A percentile compares a stretch with the other conserved stretches of the same genome.
These are phyloP conservation scores for Alternaria sp. DNA, from an alignment of 2,329 filamentous ascomycete species.

Conservation along the genomic window DNA sequence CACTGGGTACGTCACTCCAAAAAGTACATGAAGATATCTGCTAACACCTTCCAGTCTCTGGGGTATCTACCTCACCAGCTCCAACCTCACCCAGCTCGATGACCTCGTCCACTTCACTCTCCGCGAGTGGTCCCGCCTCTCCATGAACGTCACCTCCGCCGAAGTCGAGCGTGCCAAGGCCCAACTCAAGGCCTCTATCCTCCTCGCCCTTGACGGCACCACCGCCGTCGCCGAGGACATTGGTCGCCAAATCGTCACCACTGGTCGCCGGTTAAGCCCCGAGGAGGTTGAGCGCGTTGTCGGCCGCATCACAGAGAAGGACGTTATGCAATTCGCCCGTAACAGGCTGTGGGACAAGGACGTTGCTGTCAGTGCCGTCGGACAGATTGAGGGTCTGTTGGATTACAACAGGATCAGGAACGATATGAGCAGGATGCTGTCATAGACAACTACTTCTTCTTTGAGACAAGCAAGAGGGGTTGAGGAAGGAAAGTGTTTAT, in stretches of 20 bases:
- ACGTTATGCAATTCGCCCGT: constrained; percentile 96
- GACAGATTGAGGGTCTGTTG: constrained; percentile 83
- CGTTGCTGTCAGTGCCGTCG: constrained; percentile 90
- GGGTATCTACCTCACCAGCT: constrained; percentile 98
- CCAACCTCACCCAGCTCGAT: constrained; percentile 86
- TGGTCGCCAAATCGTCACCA: constrained; percentile 97
- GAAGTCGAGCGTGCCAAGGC: constrained; percentile 99
- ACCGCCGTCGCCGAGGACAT: constrained; percentile 98
- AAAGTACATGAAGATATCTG: background rate
- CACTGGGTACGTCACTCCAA: constrained; percentile 78
- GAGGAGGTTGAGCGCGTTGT: constrained; percentile 95
- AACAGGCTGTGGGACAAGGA: constrained; percentile 98
- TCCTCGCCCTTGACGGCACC: constrained; percentile 95
- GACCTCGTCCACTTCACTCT: constrained; percentile 98
- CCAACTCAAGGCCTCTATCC: constrained; percentile 97
- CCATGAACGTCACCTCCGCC: constrained; percentile 83
- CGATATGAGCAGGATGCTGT: constrained; percentile 83
- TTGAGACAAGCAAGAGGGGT: background rate
- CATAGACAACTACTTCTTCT: constrained; percentile 25
- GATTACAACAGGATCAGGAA: constrained; percentile 81
- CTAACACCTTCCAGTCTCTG: constrained; percentile 75
- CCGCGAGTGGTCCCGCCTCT: constrained; percentile 96
- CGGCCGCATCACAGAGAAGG: constrained; percentile 88
- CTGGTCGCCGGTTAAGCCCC: constrained; percentile 87
- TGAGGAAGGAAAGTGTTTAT: background rate